phyloP scores from a whole-genome alignment of 2,329 filamentous ascomycete genomes.

The Albophoma yamanashiensis region DNA sequence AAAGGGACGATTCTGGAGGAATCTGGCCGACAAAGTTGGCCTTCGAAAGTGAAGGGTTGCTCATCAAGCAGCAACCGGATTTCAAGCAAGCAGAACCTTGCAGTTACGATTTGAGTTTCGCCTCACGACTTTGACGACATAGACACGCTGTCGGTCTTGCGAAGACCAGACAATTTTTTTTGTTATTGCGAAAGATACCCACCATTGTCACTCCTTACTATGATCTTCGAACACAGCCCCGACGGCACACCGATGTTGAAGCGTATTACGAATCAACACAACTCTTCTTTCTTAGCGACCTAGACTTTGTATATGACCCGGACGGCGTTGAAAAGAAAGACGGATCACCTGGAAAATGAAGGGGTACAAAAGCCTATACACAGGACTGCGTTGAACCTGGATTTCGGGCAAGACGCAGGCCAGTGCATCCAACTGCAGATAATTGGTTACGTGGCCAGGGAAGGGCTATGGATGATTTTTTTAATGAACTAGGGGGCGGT shows the following conservation, averaged over 20 bases:
- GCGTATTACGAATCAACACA: background rate
- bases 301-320: conserved; percentile 2
- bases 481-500: background rate
- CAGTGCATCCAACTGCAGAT: background rate
- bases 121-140: conserved; percentile 1
- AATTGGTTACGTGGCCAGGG: background rate
- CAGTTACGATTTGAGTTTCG: background rate
- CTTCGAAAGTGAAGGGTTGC: conserved; percentile 7
- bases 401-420: background rate
- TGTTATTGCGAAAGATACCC: conserved; percentile 13
- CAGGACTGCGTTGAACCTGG: background rate
- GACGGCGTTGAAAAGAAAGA: background rate
- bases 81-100: background rate
- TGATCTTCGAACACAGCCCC: background rate
- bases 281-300: conserved; percentile 1
- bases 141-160: background rate
- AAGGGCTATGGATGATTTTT: background rate
- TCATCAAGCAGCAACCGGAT: background rate
- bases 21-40: conserved; percentile 34
- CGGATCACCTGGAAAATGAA: background rate
- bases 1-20: conserved; percentile 37
- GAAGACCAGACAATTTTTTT: conserved; percentile 8
- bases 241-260: background rate
- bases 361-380: background rate
- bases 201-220: conserved; percentile 13